Conservation (phyloP, 1,139 yeast species). For the Geotrichum australiense region DNA sequence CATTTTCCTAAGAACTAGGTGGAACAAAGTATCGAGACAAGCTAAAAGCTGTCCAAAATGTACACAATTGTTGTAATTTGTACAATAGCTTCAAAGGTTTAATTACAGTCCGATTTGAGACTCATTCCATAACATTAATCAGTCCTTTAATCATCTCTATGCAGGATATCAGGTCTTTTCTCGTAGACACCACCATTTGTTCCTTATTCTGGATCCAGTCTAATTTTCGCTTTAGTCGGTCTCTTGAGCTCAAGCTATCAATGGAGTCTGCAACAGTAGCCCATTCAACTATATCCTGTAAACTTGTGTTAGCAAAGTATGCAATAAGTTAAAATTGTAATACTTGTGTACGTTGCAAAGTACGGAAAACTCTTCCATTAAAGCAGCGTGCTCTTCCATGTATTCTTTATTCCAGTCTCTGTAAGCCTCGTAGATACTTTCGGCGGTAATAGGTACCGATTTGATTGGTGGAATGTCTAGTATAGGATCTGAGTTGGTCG, state of each 20-base stretch:
- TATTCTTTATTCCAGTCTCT: constrained; percentile 12
- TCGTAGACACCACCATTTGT: constrained; percentile 9
- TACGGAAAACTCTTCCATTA: constrained; percentile 16
- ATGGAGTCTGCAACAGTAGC: constrained; percentile 18
- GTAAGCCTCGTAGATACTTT: constrained; percentile 12
- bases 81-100: neutral
- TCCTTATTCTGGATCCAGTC: constrained; percentile 17
- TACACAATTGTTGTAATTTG: neutral
- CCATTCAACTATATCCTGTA: constrained; percentile 17
- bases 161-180: constrained; percentile 14
- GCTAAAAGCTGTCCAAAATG: neutral
- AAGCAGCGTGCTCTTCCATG: constrained; percentile 14
- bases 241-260: constrained; percentile 14
- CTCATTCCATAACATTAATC: constrained; percentile 14
- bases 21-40: no score
- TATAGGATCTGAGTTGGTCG: neutral
- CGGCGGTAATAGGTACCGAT: constrained; percentile 2
- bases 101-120: neutral
- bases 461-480: neutral
- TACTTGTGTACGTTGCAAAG: constrained; percentile 13
- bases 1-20: no score
- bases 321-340: neutral
- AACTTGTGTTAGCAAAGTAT: neutral
- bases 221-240: constrained; percentile 15
- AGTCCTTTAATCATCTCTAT: constrained; percentile 16